These are phyloP conservation scores for Phytophthora chlamydospora DNA, from an alignment of 352 stramenopile species.

Conservation along the genomic window DNA sequence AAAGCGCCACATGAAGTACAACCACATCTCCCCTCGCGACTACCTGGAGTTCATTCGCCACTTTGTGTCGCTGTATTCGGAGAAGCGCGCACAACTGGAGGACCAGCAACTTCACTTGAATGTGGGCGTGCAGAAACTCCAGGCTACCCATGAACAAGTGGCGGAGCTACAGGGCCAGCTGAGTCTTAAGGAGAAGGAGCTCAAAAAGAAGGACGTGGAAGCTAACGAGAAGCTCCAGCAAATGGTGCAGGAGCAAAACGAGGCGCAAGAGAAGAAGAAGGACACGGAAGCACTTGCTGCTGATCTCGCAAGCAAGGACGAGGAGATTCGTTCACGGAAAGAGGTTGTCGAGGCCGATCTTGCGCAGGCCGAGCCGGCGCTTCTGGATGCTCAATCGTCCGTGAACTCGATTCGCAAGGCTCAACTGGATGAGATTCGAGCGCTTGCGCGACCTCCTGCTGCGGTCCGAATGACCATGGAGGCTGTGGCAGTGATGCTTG, in stretches of 20 bases:
- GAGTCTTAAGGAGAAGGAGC: slow-evolving; percentile 93
- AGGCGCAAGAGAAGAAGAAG: slow-evolving; percentile 96
- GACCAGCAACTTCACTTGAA: slow-evolving; percentile 99
- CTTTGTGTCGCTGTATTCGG: slow-evolving; percentile 91
- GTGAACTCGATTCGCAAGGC: slow-evolving; percentile 99
- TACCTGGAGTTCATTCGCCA: slow-evolving; percentile 94
- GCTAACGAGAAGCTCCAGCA: slow-evolving; percentile 98
- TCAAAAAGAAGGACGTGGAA: slow-evolving; percentile 96
- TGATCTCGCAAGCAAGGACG: slow-evolving; percentile 95
- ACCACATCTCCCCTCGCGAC: slow-evolving; percentile 92
- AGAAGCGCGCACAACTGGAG: slow-evolving; percentile 92
- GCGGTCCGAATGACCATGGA: slow-evolving; percentile 98
- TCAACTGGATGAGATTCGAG: slow-evolving; percentile 99
- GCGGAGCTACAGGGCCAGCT: slow-evolving; percentile 91
- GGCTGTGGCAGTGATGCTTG: slow-evolving; percentile 98
- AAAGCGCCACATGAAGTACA: slow-evolving; percentile 89
- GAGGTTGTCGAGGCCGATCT: slow-evolving; percentile 96
- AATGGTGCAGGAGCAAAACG: slow-evolving; percentile 99
- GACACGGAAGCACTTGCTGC: slow-evolving; percentile 95
- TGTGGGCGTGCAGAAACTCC: slow-evolving; percentile 98
- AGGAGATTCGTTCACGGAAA: slow-evolving; percentile 95
- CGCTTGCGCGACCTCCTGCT: slow-evolving; percentile 94
- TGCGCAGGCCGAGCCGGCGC: slow-evolving; percentile 96
- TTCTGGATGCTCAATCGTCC: slow-evolving; percentile 95
- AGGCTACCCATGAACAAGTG: slow-evolving; percentile 98